Base-by-base conservation (phyloP, 495 filamentous ascomycete species). In the Penicillium riverlandense region DNA sequence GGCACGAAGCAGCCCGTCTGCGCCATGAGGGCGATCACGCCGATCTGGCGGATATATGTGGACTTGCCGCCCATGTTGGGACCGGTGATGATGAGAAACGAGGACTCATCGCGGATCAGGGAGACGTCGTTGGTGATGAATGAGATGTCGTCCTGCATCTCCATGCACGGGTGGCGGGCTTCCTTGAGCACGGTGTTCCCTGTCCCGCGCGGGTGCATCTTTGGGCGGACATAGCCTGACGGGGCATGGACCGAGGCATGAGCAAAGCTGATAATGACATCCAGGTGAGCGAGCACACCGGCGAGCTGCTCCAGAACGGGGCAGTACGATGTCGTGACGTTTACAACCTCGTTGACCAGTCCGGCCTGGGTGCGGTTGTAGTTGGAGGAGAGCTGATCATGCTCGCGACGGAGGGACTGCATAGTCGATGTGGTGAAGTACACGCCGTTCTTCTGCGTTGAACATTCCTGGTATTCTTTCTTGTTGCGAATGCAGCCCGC, bases 11-110 rank as follows among this genome's bases (percentile, higher is more conserved):
- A 96, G 45, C 92, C 92, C 31, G 90, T 80, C 60, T 99, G 92
- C 2, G 92, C 92, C 91, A 99, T 94, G 16, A 99, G 78, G 1
- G 92, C 94, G 47, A 99, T 94, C 35, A 96, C 91, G 29, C 92
- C 92, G 35, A 96, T 96, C 59, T 96, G 90, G 8, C 94, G 86
- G 62, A 99, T 99, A 67, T 97, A 99, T 4, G 92, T 97, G 11
- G 88, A 95, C 67, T 99, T 99, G 53, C 92, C 92, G 51, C 92
- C 92, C 94, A 97, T 97, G 67, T 98, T 98, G 22, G 94, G 94
- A 5, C 92, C 92, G 1, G 92, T 98, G 66, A 96, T 96, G 69
- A 96, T 94, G 11, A 97, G 76, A 72, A 98, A 96, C 11, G 88
- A 88, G 0, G 87, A 94, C 34, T 76, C 75, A 40, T 83, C 86